These are phyloP conservation scores for Suillus cothurnatus DNA, from an alignment of 768 basidiomycete genomes.

Conservation along the genomic window DNA sequence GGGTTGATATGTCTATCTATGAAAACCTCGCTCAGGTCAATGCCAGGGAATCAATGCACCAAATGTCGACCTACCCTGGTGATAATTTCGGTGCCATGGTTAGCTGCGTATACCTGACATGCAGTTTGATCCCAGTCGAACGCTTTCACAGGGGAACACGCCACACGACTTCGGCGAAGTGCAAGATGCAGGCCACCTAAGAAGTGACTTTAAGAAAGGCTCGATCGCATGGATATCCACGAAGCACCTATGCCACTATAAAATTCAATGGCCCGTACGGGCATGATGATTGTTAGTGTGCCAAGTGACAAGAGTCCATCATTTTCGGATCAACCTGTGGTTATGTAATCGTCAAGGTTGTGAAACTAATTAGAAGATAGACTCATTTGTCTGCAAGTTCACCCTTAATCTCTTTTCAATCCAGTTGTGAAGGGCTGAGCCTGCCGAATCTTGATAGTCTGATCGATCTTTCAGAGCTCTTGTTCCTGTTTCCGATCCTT, in stretches of 20 bases:
- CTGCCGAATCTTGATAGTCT: background rate
- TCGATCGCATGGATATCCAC: background rate
- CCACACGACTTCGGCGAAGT: slow-evolving; percentile 50
- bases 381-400: background rate
- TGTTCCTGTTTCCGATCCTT: background rate
- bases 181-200: slow-evolving; percentile 76
- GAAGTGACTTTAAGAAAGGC: background rate
- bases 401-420: background rate
- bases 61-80: slow-evolving; percentile 45
- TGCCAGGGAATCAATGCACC: background rate
- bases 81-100: slow-evolving; percentile 51
- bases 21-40: slow-evolving; percentile 1
- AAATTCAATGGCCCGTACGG: slow-evolving; percentile 54
- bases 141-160: slow-evolving; percentile 58
- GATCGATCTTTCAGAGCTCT: background rate
- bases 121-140: slow-evolving; percentile 85
- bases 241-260: slow-evolving; percentile 76
- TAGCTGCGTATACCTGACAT: slow-evolving; percentile 67
- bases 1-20: slow-evolving; percentile 61
- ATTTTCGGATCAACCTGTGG: background rate
- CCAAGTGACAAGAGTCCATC: background rate
- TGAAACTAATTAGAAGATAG: slow-evolving; percentile 4
- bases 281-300: too few species aligned
- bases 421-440: background rate
- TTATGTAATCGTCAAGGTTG: slow-evolving; percentile 11